These are phyloP conservation scores for Tremella yokohamensis DNA, from an alignment of 768 basidiomycete species.

Conservation along the genomic window DNA sequence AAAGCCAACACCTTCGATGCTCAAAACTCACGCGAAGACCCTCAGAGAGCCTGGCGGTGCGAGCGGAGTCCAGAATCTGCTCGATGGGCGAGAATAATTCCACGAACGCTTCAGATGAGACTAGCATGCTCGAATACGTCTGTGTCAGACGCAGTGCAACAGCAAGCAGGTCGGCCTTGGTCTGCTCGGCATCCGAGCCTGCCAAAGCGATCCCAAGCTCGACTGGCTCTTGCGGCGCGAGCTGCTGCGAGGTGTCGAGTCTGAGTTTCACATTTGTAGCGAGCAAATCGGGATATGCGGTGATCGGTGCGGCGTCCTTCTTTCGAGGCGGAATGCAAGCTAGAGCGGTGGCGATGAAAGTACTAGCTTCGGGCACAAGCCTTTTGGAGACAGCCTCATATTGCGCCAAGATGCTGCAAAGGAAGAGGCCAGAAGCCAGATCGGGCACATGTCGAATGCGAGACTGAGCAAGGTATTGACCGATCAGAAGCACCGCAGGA, in stretches of 20 bases:
- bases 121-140: constrained; percentile 74
- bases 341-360: constrained; percentile 69
- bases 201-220: constrained; percentile 13
- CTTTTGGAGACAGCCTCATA: constrained; percentile 82
- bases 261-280: constrained; percentile 21
- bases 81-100: constrained; percentile 74
- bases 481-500: constrained; percentile 80
- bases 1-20: too few relatives aligned
- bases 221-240: constrained; percentile 18
- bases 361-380: constrained; percentile 80
- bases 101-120: constrained; percentile 65
- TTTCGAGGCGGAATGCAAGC: constrained; percentile 65
- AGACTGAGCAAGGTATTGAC: constrained; percentile 80
- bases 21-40: constrained; percentile 58
- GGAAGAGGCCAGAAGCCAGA: constrained; percentile 78
- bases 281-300: constrained; percentile 28
- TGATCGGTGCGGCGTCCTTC: constrained; percentile 15
- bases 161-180: constrained; percentile 68
- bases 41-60: constrained; percentile 55
- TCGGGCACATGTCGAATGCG: constrained; percentile 73
- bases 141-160: constrained; percentile 65
- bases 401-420: constrained; percentile 73
- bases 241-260: constrained; percentile 1
- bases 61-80: constrained; percentile 59
- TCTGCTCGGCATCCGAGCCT: constrained; percentile 55